Percentiles rank a stretch among this genome's conserved stretches.
Conservation (phyloP, 2,329 filamentous ascomycete genomes). For the Neofusicoccum umdonicola region DNA sequence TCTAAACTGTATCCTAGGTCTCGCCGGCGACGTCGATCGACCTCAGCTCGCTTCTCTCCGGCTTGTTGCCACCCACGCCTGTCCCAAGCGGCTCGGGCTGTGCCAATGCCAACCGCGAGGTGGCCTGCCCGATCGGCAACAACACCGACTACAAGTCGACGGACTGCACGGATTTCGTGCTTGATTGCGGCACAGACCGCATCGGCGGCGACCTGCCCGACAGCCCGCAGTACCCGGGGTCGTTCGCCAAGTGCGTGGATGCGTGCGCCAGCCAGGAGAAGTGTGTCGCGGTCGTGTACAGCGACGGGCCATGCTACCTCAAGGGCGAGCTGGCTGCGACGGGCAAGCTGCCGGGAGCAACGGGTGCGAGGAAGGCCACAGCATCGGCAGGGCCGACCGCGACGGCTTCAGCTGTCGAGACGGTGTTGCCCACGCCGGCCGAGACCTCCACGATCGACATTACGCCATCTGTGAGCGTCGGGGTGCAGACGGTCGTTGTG, state of each 20-base stretch:
- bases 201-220: not conserved
- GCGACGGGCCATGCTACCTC: not conserved
- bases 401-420: not conserved
- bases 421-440: no score
- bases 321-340: not conserved
- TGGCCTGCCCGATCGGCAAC: not conserved
- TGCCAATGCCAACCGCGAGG: not conserved
- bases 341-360: not conserved
- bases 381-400: not conserved
- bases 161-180: not conserved
- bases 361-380: not conserved
- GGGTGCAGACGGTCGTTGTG: not conserved
- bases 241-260: not conserved
- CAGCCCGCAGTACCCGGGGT: not conserved
- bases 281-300: not conserved
- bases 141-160: not conserved
- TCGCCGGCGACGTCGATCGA: not conserved
- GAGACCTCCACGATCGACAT: no score
- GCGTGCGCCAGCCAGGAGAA: not conserved
- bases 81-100: not conserved
- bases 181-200: not conserved
- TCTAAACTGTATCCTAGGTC: not conserved
- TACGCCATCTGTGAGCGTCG: no score
- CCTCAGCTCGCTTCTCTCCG: not conserved
- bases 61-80: not conserved